Percentiles rank a stretch among this genome's conserved stretches.
Evolutionary conservation across 352 stramenopile genomes (phyloP).

Genomic region (Phytophthora palmivora): DNA sequence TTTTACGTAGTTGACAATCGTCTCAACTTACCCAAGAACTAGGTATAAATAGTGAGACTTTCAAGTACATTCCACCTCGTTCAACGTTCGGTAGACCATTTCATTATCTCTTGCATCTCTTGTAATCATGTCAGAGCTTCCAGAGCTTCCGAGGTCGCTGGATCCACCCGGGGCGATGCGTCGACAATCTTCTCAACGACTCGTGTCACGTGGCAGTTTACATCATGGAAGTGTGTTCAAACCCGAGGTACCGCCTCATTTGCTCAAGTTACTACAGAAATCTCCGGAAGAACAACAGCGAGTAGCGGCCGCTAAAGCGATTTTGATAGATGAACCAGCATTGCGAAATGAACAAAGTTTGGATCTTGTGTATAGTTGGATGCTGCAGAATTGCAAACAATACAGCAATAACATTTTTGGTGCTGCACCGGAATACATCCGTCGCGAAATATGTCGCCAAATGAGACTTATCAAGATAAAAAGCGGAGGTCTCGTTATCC

Average conservation of each 20-base stretch:
- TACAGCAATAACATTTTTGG: conserved; percentile 88
- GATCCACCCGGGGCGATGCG: conserved; percentile 14
- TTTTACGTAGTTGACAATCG: no score
- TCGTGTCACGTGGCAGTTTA: neutral
- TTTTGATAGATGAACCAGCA: conserved; percentile 57
- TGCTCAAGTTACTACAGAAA: conserved; percentile 67
- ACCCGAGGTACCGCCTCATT: conserved; percentile 51
- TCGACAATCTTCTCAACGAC: conserved; percentile 31
- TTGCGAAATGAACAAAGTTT: conserved; percentile 71
- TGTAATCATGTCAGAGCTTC: conserved; percentile 36
- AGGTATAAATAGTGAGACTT: no score
- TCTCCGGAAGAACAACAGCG: conserved; percentile 58
- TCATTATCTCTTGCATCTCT: neutral
- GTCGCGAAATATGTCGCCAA: conserved; percentile 78
- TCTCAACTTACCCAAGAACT: no score
- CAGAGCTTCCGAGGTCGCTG: conserved; percentile 27
- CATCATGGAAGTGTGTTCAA: conserved; percentile 26
- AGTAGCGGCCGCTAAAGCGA: conserved; percentile 59
- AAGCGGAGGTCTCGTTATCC: conserved; percentile 65
- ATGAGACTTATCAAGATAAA: conserved; percentile 74
- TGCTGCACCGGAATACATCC: conserved; percentile 75
- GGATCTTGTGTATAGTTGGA: conserved; percentile 79
- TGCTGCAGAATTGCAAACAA: conserved; percentile 83
- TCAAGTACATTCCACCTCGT: no score
- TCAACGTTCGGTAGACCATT: no score